Evolutionary conservation across 129 eudicot species (phyloP).

Genomic region (Erigeron canadensis): DNA sequence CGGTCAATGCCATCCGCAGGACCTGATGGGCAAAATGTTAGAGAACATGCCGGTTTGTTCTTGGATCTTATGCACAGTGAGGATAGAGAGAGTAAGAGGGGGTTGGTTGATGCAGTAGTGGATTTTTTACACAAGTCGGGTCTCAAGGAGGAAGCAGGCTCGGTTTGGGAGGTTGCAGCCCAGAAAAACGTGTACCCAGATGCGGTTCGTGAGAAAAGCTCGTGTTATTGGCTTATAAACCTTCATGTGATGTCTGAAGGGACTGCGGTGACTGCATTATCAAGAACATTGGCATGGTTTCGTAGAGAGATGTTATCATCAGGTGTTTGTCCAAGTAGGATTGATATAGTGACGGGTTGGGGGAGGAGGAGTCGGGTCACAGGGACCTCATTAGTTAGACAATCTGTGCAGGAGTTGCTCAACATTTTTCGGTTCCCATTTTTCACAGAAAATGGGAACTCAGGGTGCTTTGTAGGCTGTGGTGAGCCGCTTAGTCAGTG

Average conservation of each 20-base stretch:
- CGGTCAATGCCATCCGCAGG: constrained; percentile 91
- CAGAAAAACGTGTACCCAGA: constrained; percentile 93
- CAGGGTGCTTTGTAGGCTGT: constrained; percentile 96
- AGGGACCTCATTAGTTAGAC: constrained; percentile 80
- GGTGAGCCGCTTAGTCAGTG: constrained; percentile 90
- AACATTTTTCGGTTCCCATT: constrained; percentile 73
- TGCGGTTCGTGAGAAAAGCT: constrained; percentile 73
- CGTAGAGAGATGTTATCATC: constrained; percentile 63
- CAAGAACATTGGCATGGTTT: constrained; percentile 94
- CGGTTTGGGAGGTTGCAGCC: constrained; percentile 99
- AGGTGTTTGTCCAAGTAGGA: constrained; percentile 71
- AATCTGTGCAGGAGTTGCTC: constrained; percentile 79
- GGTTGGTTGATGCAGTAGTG: constrained; percentile 86
- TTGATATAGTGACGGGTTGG: constrained; percentile 98
- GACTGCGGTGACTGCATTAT: constrained; percentile 94
- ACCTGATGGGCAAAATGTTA: constrained; percentile 86
- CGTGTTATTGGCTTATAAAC: constrained; percentile 92
- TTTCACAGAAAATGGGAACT: constrained; percentile 70
- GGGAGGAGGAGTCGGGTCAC: constrained; percentile 95
- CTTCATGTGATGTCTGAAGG: constrained; percentile 98
- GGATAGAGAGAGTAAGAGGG: constrained; percentile 94
- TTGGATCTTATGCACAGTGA: constrained; percentile 97
- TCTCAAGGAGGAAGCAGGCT: constrained; percentile 95
- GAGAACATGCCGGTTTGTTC: constrained; percentile 69
- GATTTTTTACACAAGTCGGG: constrained; percentile 94